These are phyloP conservation scores for Cunninghamia lanceolata DNA, from an alignment of 75 land plant genomes.

Conservation along the genomic window DNA sequence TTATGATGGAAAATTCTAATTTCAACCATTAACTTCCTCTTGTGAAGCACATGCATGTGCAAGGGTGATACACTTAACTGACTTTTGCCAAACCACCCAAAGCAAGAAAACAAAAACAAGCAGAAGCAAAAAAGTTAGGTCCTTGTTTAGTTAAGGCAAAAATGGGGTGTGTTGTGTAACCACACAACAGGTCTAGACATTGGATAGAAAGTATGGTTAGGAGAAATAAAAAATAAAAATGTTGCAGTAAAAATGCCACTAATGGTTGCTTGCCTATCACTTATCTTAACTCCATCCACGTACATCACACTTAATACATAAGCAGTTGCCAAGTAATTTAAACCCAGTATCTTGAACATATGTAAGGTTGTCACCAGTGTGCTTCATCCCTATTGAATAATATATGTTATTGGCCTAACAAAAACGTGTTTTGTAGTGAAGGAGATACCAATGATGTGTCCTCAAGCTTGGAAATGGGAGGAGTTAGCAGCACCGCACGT, in stretches of 20 bases:
- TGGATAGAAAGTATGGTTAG: conserved; percentile 83
- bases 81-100: too few species aligned
- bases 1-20: too few species aligned
- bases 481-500: too few species aligned
- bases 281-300: conserved; percentile 98
- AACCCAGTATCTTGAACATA: conserved; percentile 99
- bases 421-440: conserved; percentile 96
- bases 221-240: conserved; percentile 95
- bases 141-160: too few species aligned
- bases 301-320: conserved; percentile 99
- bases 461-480: conserved; percentile 87
- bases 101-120: too few species aligned
- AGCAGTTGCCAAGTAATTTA: conserved; percentile 95
- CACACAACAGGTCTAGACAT: too few species aligned
- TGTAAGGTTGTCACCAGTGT: conserved; percentile 96
- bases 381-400: conserved; percentile 93
- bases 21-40: too few species aligned
- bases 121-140: too few species aligned
- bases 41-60: too few species aligned
- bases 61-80: too few species aligned
- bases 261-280: conserved; percentile 96
- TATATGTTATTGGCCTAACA: conserved; percentile 83
- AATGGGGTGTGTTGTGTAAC: too few species aligned
- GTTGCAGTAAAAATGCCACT: conserved; percentile 95
- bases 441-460: conserved; percentile 99